These are phyloP conservation scores for Candida suzukii DNA, from an alignment of 805 yeast species.

Conservation along the genomic window DNA sequence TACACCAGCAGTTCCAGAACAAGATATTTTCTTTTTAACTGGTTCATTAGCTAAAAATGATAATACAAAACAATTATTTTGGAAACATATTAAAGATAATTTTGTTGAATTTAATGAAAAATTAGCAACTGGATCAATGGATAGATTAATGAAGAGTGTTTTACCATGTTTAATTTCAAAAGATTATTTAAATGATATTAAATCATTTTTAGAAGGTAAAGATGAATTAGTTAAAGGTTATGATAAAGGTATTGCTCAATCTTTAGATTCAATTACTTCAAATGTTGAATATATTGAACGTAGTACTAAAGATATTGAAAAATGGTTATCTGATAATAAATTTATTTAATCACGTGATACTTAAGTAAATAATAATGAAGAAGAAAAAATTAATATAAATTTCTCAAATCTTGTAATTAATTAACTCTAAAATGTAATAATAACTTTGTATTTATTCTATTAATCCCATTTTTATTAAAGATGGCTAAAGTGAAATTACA, in stretches of 20 bases:
- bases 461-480: too few relatives aligned
- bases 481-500: too few relatives aligned
- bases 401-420: too few relatives aligned
- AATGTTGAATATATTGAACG: conserved; percentile 49
- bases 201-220: conserved; percentile 39
- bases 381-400: too few relatives aligned
- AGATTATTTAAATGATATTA: conserved; percentile 35
- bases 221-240: conserved; percentile 41
- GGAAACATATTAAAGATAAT: conserved; percentile 43
- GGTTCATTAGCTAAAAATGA: conserved; percentile 39
- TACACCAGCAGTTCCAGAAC: conserved; percentile 41
- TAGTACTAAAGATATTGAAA: conserved; percentile 37
- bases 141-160: conserved; percentile 26
- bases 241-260: conserved; percentile 51
- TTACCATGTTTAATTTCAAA: conserved; percentile 29
- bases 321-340: conserved; percentile 33
- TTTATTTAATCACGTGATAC: neutral
- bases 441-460: too few relatives aligned
- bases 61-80: conserved; percentile 33
- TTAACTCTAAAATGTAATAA: too few relatives aligned
- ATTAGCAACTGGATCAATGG: conserved; percentile 29
- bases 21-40: conserved; percentile 52
- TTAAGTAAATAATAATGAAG: neutral
- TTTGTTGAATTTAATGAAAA: conserved; percentile 36
- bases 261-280: conserved; percentile 48